A percentile compares a stretch with the other conserved stretches of the same genome.
Conservation (phyloP, 495 filamentous ascomycete species). For the Penicillium ochrochloron region DNA sequence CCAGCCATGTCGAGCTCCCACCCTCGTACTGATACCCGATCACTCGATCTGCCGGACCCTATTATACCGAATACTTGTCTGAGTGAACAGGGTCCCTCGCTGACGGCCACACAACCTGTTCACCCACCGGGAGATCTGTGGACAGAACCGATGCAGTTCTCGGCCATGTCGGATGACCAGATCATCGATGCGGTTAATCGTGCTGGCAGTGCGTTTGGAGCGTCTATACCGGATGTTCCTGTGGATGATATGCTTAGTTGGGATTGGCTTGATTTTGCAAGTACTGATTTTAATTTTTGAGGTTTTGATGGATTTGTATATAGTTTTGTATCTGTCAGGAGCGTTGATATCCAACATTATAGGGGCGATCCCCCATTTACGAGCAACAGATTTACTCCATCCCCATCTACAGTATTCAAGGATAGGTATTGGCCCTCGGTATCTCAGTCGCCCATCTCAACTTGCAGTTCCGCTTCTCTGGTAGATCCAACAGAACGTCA, state of each 20-base stretch:
- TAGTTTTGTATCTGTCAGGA: neutral
- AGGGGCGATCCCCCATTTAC: neutral
- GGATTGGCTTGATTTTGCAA: constrained; percentile 66
- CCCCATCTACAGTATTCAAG: neutral
- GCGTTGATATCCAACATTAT: neutral
- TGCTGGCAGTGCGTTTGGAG: constrained; percentile 60
- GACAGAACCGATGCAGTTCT: constrained; percentile 64
- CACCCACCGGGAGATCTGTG: constrained; percentile 40
- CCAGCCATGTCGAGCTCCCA: constrained; percentile 19
- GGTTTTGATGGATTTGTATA: neutral
- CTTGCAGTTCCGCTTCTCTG: neutral
- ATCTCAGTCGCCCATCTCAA: neutral
- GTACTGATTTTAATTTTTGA: constrained; percentile 45
- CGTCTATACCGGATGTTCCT: constrained; percentile 55
- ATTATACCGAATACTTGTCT: constrained; percentile 24
- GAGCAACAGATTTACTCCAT: neutral
- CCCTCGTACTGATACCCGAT: neutral
- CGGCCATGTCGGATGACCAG: constrained; percentile 69
- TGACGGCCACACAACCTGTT: constrained; percentile 23
- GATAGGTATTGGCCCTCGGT: neutral
- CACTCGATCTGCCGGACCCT: constrained; percentile 17
- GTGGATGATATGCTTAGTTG: constrained; percentile 60
- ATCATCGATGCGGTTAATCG: constrained; percentile 65
- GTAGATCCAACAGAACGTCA: neutral
- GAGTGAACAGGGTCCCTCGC: constrained; percentile 21